Conservation (phyloP, 2,329 filamentous ascomycete genomes). For the Ophiostoma piceae region DNA sequence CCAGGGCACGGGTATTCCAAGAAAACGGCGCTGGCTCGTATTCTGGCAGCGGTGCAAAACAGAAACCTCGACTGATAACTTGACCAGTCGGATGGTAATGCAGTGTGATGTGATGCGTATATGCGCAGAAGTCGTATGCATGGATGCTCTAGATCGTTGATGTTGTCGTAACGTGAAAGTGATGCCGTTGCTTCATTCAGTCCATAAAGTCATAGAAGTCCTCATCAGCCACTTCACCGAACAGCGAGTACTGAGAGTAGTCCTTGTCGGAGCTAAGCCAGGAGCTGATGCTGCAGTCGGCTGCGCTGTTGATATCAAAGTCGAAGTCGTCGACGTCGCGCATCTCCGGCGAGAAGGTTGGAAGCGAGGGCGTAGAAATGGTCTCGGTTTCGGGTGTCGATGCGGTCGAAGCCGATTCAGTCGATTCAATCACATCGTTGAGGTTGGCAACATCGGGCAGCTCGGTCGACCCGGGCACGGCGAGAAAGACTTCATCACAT, state of each 20-base stretch:
- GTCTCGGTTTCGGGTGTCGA: neutral
- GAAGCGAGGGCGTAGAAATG: neutral
- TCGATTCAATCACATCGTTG: neutral
- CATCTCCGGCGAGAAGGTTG: neutral
- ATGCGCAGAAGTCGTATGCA: neutral
- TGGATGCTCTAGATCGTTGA: neutral
- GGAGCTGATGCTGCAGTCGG: neutral
- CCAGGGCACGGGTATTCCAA: neutral
- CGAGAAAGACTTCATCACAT: slow-evolving; percentile 19
- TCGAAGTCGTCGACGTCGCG: neutral
- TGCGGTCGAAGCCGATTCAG: neutral
- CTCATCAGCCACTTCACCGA: slow-evolving; percentile 1
- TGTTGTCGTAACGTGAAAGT: neutral
- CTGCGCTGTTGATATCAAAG: neutral
- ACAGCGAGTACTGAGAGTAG: neutral
- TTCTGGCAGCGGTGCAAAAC: neutral
- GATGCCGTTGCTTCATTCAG: slow-evolving; percentile 1
- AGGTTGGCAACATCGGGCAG: neutral
- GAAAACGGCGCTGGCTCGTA: neutral
- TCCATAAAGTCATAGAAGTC: slow-evolving; percentile 25
- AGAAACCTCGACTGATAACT: neutral
- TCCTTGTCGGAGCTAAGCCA: neutral
- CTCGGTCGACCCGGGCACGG: neutral
- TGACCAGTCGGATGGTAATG: neutral
- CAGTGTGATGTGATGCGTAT: neutral